These are phyloP conservation scores for Botryotinia narcissicola DNA, from an alignment of 2,329 filamentous ascomycete species.

Conservation along the genomic window DNA sequence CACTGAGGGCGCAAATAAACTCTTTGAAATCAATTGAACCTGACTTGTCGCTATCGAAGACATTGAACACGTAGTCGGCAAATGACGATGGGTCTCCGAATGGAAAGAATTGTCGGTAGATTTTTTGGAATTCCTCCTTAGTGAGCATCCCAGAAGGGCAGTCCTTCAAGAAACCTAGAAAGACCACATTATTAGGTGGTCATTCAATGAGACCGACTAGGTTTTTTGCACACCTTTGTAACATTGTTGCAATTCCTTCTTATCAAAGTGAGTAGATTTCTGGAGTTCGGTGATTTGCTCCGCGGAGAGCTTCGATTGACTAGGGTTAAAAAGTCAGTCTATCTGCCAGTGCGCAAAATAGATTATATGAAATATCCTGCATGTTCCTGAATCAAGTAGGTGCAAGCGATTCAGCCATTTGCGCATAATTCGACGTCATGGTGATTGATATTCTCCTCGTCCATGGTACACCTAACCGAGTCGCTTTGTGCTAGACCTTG, in stretches of 20 bases:
- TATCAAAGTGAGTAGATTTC: slow-evolving; percentile 97
- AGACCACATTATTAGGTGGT: slow-evolving; percentile 15
- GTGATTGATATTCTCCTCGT: background rate
- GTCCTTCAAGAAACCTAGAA: slow-evolving; percentile 90
- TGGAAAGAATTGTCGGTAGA: slow-evolving; percentile 99
- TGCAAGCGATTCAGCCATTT: background rate
- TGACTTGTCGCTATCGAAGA: slow-evolving; percentile 96
- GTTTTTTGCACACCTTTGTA: slow-evolving; percentile 76
- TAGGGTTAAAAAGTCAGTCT: slow-evolving; percentile 42
- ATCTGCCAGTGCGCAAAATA: background rate
- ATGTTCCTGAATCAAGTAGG: background rate
- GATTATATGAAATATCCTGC: background rate
- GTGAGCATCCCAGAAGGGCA: slow-evolving; percentile 95
- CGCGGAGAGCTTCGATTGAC: slow-evolving; percentile 97
- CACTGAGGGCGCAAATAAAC: slow-evolving; percentile 96
- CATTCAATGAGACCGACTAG: slow-evolving; percentile 23
- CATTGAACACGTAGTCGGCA: slow-evolving; percentile 98
- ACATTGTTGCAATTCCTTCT: slow-evolving; percentile 99
- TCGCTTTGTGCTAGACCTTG: background rate
- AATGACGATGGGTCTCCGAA: slow-evolving; percentile 97
- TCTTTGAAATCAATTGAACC: slow-evolving; percentile 99
- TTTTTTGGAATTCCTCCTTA: slow-evolving; percentile 99
- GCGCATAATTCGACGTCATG: background rate
- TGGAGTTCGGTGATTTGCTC: slow-evolving; percentile 94
- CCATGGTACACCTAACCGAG: background rate